Conservation (phyloP, 225 moss, liverwort and hornwort species). For the Lunularia cruciata region DNA sequence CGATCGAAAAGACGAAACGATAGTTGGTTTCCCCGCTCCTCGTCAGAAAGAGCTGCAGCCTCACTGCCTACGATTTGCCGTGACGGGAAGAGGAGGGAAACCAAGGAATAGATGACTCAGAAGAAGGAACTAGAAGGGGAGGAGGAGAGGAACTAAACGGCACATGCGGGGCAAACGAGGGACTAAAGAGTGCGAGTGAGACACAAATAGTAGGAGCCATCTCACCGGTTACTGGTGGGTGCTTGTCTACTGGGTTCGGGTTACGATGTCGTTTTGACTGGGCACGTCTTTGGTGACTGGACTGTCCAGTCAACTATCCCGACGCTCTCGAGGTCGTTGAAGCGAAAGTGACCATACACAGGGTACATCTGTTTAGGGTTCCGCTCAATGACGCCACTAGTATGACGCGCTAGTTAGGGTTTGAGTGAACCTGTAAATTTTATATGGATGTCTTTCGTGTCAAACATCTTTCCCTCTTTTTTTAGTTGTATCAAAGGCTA, state of each 20-base stretch:
- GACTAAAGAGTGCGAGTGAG: not conserved
- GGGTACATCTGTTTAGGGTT: not conserved
- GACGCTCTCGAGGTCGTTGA: not conserved
- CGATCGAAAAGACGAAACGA: not conserved
- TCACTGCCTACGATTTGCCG: too few relatives aligned
- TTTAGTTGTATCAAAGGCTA: too few relatives aligned
- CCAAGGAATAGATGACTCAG: not conserved
- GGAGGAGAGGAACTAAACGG: not conserved
- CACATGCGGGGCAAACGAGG: too few relatives aligned
- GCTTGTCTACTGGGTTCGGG: not conserved
- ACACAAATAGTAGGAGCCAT: slow-evolving; percentile 3
- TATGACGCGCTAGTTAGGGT: too few relatives aligned
- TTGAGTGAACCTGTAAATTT: too few relatives aligned
- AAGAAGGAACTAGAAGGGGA: too few relatives aligned
- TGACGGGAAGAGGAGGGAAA: too few relatives aligned
- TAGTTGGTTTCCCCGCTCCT: not conserved
- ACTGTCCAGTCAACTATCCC: not conserved
- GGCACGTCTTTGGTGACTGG: not conserved
- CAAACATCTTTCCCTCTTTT: too few relatives aligned
- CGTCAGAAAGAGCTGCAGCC: not conserved
- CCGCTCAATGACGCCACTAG: not conserved
- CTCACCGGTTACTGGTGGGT: slow-evolving; percentile 17
- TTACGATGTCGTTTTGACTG: not conserved
- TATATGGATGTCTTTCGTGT: too few relatives aligned
- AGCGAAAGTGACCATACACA: not conserved